Evolutionary conservation across 2,329 filamentous ascomycete genomes (phyloP).

Genomic region (Alternaria hordeiaustralica): DNA sequence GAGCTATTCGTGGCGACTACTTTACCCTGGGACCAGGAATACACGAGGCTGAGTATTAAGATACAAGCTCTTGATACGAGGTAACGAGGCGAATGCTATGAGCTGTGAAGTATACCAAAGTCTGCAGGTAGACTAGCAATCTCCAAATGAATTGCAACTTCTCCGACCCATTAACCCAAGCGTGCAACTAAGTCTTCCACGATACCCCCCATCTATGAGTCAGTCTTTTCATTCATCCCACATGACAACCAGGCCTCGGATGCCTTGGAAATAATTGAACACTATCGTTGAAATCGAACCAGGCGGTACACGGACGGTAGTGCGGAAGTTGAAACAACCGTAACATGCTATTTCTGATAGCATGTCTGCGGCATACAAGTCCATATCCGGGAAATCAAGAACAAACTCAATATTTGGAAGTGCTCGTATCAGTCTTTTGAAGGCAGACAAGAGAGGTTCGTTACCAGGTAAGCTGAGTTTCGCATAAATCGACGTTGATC

Average conservation of each 20-base stretch:
- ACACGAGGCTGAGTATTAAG: neutral
- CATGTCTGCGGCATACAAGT: neutral
- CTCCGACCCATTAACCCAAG: neutral
- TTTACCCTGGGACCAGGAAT: neutral
- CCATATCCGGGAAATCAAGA: neutral
- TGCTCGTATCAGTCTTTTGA: neutral
- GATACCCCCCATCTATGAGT: neutral
- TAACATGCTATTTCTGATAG: neutral
- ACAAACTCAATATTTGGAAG: neutral
- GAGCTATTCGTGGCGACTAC: too few species aligned
- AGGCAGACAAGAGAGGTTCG: neutral
- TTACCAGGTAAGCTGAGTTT: neutral
- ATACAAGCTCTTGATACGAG: neutral
- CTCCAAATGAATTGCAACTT: neutral
- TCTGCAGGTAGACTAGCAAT: neutral
- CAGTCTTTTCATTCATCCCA: neutral
- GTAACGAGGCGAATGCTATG: neutral
- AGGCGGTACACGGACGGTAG: neutral
- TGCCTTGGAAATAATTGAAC: neutral
- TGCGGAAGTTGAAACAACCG: neutral
- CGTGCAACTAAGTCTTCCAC: neutral
- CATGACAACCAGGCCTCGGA: neutral
- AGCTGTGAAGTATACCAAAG: neutral
- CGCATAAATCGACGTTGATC: neutral
- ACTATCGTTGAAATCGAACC: neutral